These are phyloP conservation scores for Coniochaeta sp. DNA, from an alignment of 2,329 filamentous ascomycete genomes.

Conservation along the genomic window DNA sequence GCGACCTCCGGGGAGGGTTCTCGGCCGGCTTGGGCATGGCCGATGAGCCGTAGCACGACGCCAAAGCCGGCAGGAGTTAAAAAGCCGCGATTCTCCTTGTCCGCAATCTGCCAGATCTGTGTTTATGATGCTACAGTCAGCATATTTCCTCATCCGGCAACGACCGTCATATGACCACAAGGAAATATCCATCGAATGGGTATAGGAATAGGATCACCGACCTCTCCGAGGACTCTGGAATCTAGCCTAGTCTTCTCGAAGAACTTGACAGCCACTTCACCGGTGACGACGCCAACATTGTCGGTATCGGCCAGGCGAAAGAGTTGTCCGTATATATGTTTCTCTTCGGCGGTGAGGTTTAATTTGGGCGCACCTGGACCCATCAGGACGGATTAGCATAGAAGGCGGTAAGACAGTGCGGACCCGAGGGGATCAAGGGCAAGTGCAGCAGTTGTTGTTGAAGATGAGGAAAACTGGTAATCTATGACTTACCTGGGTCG, in stretches of 20 bases:
- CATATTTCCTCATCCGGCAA: background rate
- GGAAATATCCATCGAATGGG: background rate
- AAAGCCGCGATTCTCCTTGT: conserved; percentile 91
- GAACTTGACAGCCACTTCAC: conserved; percentile 93
- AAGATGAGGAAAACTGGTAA: background rate
- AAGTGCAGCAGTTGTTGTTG: background rate
- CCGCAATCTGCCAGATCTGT: conserved; percentile 98
- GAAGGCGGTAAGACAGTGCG: background rate
- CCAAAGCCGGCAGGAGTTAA: conserved; percentile 90
- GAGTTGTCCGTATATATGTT: conserved; percentile 85
- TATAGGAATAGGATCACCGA: conserved; percentile 33
- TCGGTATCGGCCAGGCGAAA: conserved; percentile 92
- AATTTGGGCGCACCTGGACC: conserved; percentile 55
- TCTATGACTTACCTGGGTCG: background rate
- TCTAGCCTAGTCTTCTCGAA: conserved; percentile 93
- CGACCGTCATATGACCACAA: background rate
- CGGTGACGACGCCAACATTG: conserved; percentile 85
- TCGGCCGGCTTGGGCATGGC: conserved; percentile 84
- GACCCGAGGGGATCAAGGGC: background rate
- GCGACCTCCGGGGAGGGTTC: conserved; percentile 77
- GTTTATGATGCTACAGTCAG: background rate
- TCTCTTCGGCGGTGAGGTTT: conserved; percentile 87
- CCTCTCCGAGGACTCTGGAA: conserved; percentile 80
- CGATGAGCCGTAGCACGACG: conserved; percentile 86
- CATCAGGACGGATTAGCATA: background rate